Evolutionary conservation across 768 basidiomycete genomes (phyloP).

Genomic region (Lactarius pseudohatsudake): DNA sequence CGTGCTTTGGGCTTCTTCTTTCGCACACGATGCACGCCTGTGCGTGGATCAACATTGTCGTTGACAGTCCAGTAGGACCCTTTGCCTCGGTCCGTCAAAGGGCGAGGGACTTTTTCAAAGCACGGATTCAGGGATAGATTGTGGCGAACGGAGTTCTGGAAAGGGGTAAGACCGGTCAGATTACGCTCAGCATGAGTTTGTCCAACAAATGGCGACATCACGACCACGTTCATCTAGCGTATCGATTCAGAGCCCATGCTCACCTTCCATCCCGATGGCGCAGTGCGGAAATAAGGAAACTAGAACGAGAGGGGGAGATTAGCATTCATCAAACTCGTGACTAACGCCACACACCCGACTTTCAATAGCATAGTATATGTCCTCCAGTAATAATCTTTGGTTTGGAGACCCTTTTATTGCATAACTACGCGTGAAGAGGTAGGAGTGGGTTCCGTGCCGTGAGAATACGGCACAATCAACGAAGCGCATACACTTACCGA

Average conservation of each 20-base stretch:
- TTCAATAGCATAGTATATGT: conserved; percentile 91
- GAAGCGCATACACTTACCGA: conserved; percentile 52
- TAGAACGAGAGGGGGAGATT: conserved; percentile 35
- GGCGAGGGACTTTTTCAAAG: conserved; percentile 90
- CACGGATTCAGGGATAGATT: conserved; percentile 89
- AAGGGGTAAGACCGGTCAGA: conserved; percentile 5
- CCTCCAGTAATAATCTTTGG: conserved; percentile 80
- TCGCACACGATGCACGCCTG: conserved; percentile 84
- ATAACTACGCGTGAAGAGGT: conserved; percentile 52
- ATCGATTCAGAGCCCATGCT: conserved; percentile 34
- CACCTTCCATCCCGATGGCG: conserved; percentile 92
- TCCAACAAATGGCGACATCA: conserved; percentile 52
- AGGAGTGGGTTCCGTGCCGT: conserved; percentile 10
- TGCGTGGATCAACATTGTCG: conserved; percentile 85
- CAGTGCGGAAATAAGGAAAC: conserved; percentile 88
- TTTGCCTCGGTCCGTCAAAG: conserved; percentile 86
- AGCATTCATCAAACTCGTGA: conserved; percentile 19
- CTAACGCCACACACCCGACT: conserved; percentile 61
- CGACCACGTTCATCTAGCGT: conserved; percentile 43
- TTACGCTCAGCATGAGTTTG: conserved; percentile 31
- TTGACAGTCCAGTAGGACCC: conserved; percentile 93
- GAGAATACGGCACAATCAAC: conserved; percentile 11
- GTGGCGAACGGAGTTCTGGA: conserved; percentile 86
- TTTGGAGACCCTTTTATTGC: conserved; percentile 91
- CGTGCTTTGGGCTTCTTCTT: conserved; percentile 77